These are phyloP conservation scores for Hypoxylon sp. DNA, from an alignment of 2,329 filamentous ascomycete species.

Conservation along the genomic window DNA sequence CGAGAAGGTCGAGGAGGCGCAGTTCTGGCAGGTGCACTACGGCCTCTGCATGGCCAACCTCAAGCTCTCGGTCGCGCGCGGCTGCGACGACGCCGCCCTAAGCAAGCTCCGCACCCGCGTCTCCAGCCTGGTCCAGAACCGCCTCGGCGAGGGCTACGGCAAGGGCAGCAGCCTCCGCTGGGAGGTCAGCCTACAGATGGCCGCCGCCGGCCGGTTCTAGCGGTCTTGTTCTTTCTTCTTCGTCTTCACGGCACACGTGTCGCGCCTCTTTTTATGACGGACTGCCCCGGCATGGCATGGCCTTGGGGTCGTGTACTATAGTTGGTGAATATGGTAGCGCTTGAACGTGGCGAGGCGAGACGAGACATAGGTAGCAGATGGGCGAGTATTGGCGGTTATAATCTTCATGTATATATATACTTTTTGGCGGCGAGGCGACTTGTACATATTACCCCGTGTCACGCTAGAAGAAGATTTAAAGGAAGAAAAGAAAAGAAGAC, in stretches of 20 bases:
- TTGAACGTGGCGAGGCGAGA: constrained; percentile 6
- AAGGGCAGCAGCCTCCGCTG: constrained; percentile 80
- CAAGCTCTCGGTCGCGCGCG: constrained; percentile 74
- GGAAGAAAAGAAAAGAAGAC: constrained; percentile 1
- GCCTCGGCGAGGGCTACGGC: constrained; percentile 88
- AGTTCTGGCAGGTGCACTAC: constrained; percentile 99
- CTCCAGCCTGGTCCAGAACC: constrained; percentile 79
- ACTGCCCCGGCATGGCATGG: no score
- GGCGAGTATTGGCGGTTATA: constrained; percentile 6
- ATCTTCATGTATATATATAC: constrained; percentile 25
- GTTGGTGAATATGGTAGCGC: no score
- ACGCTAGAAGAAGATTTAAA: not conserved
- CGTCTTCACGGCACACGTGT: no score
- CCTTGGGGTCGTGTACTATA: no score
- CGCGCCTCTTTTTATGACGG: not conserved
- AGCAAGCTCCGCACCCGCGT: constrained; percentile 78
- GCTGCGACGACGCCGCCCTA: constrained; percentile 73
- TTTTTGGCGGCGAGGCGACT: constrained; percentile 1
- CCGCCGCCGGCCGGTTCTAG: constrained; percentile 40
- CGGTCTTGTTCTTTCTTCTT: not conserved
- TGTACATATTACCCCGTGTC: constrained; percentile 23
- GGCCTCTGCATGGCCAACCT: constrained; percentile 95
- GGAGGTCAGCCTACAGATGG: constrained; percentile 91
- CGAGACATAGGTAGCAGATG: not conserved
- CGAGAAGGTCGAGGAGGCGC: constrained; percentile 82